Conservation (phyloP, 352 stramenopile genomes). For the Globisporangium echinulatum region DNA sequence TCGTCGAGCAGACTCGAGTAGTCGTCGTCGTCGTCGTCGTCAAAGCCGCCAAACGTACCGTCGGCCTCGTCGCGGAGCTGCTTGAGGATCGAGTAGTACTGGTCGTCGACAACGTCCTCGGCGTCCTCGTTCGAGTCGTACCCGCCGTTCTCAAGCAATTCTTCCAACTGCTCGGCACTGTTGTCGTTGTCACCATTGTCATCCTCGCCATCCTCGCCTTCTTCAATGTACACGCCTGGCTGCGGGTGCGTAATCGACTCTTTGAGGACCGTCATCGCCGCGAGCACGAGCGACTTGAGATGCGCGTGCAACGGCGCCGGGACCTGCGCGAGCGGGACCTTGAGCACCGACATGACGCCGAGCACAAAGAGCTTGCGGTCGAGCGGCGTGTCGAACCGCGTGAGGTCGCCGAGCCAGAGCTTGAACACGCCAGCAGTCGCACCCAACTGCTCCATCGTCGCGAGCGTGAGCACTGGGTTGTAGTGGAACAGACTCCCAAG, state of each 20-base stretch:
- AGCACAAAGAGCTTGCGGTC: conserved; percentile 92
- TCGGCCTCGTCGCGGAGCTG: conserved; percentile 88
- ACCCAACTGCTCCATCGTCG: conserved; percentile 83
- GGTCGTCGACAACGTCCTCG: conserved; percentile 91
- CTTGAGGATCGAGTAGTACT: conserved; percentile 92
- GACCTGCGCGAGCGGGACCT: conserved; percentile 78
- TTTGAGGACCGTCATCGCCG: conserved; percentile 81
- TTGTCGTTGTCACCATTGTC: conserved; percentile 43
- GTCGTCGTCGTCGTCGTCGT: conserved; percentile 94
- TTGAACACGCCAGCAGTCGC: conserved; percentile 88
- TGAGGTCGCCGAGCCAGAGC: conserved; percentile 88
- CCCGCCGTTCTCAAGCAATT: conserved; percentile 87
- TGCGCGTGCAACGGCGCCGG: conserved; percentile 81
- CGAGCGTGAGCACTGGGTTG: conserved; percentile 87
- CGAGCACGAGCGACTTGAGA: conserved; percentile 83
- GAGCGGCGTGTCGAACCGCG: conserved; percentile 76
- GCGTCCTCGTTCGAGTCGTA: conserved; percentile 87
- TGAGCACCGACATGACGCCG: conserved; percentile 88
- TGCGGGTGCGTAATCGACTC: conserved; percentile 58
- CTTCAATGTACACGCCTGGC: conserved; percentile 50
- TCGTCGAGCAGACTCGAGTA: conserved; percentile 90
- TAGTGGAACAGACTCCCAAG: conserved; percentile 92
- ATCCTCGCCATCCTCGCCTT: conserved; percentile 48
- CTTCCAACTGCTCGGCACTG: conserved; percentile 62
- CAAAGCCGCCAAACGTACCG: conserved; percentile 56